Percentiles rank a stretch among this genome's conserved stretches.
phyloP scores from a whole-genome alignment of 331 rosid genomes.

The Stylosanthes scabra region DNA sequence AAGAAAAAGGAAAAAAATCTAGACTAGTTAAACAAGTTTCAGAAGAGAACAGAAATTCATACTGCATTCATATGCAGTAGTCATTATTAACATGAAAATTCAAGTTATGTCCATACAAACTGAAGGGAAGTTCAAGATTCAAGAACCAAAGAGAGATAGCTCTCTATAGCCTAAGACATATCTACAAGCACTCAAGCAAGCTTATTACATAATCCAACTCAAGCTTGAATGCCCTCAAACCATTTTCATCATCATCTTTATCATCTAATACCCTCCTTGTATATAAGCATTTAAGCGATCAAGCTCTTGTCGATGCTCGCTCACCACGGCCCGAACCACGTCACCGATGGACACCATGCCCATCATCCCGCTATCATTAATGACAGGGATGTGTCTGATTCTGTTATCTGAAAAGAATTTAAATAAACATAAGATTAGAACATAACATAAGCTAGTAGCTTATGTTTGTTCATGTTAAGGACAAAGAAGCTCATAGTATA shows the following conservation, averaged over 20 bases:
- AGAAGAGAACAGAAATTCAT: slow-evolving; percentile 21
- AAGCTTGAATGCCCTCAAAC: slow-evolving; percentile 38
- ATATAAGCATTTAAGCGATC: slow-evolving; percentile 92
- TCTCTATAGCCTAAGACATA: slow-evolving; percentile 34
- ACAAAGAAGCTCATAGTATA: slow-evolving; percentile 29
- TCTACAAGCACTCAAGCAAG: slow-evolving; percentile 58
- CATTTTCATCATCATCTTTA: slow-evolving; percentile 44
- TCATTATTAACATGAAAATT: slow-evolving; percentile 42
- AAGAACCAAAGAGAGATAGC: slow-evolving; percentile 42
- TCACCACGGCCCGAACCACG: slow-evolving; percentile 97
- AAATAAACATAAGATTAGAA: background rate
- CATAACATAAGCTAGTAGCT: slow-evolving; percentile 25
- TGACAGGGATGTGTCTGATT: slow-evolving; percentile 98
- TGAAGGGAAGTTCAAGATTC: slow-evolving; percentile 18
- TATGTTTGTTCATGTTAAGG: background rate
- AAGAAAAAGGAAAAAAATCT: too few relatives aligned
- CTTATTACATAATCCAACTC: slow-evolving; percentile 55
- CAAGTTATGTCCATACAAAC: slow-evolving; percentile 30
- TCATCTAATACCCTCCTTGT: slow-evolving; percentile 91
- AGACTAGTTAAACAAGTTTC: slow-evolving; percentile 3
- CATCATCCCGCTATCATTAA: slow-evolving; percentile 63
- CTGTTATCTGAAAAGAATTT: slow-evolving; percentile 65
- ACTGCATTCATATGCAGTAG: slow-evolving; percentile 31
- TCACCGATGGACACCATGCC: slow-evolving; percentile 99
- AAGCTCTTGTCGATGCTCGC: slow-evolving; percentile 95